These are phyloP conservation scores for Pleomassaria siparia DNA, from an alignment of 2,329 filamentous ascomycete species.

Conservation along the genomic window DNA sequence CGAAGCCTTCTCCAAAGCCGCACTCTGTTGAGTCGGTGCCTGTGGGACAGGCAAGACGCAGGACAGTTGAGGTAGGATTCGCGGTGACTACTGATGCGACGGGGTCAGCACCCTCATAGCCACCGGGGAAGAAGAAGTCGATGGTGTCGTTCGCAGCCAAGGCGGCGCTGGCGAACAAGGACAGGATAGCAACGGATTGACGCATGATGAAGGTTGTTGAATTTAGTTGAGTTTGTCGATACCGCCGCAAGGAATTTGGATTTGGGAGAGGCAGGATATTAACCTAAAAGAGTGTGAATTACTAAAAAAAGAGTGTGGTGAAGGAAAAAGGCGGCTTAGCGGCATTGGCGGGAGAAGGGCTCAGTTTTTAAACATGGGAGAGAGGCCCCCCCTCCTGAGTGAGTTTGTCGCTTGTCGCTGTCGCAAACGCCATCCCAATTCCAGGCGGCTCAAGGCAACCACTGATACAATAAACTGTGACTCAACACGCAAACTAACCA, in stretches of 20 bases:
- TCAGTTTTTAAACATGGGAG: background rate
- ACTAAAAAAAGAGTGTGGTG: conserved; percentile 1
- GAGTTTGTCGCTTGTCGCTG: no score
- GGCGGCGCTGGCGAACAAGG: conserved; percentile 4
- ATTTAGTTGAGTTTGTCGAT: background rate
- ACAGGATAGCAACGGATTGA: conserved; percentile 5
- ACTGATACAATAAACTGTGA: no score
- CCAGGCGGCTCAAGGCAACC: no score
- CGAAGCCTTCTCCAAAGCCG: conserved; percentile 25
- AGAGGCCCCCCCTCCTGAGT: no score
- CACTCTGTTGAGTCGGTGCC: conserved; percentile 17
- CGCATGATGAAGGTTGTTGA: conserved; percentile 4
- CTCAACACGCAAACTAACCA: no score
- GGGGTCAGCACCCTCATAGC: conserved; percentile 3
- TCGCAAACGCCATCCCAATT: no score
- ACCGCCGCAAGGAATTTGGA: no score
- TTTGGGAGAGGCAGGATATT: no score
- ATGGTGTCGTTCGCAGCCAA: conserved; percentile 7
- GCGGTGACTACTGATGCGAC: conserved; percentile 9
- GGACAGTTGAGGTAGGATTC: conserved; percentile 9
- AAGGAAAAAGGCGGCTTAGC: background rate
- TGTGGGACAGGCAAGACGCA: conserved; percentile 9
- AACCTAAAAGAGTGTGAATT: background rate
- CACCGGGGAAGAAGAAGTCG: conserved; percentile 12
- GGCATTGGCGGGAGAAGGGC: background rate